A percentile compares a stretch with the other conserved stretches of the same genome.
phyloP scores from a whole-genome alignment of 768 basidiomycete genomes.

The Rickenella mellea region DNA sequence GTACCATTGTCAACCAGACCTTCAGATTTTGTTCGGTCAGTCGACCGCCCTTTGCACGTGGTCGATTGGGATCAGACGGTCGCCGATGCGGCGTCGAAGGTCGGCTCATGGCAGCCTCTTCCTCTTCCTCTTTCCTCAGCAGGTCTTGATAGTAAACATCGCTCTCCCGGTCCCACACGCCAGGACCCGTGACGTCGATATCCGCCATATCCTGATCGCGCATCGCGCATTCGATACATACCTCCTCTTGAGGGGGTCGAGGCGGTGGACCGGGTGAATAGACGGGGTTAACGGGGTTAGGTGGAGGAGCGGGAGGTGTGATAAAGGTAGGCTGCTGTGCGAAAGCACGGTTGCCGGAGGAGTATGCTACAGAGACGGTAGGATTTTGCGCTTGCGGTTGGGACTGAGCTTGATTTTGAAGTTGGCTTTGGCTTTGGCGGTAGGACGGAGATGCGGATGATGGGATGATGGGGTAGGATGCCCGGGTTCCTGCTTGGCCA shows the following conservation, averaged over 20 bases:
- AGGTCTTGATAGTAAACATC: constrained; percentile 78
- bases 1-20: constrained; percentile 69
- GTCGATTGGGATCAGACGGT: constrained; percentile 38
- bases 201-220: constrained; percentile 97
- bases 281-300: constrained; percentile 42
- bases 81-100: not conserved
- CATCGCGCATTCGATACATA: constrained; percentile 97
- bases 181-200: constrained; percentile 77
- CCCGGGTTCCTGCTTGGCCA: constrained; percentile 18
- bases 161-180: constrained; percentile 87
- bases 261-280: constrained; percentile 44
- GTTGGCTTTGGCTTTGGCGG: not conserved
- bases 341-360: constrained; percentile 56
- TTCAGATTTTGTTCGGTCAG: constrained; percentile 73
- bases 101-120: constrained; percentile 28
- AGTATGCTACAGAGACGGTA: constrained; percentile 48
- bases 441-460: constrained; percentile 26
- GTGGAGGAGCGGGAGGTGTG: constrained; percentile 41
- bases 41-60: constrained; percentile 54
- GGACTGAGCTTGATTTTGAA: constrained; percentile 28
- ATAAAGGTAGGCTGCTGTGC: constrained; percentile 75
- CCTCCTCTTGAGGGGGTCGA: constrained; percentile 50
- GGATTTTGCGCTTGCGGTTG: constrained; percentile 36
- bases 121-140: constrained; percentile 59
- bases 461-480: constrained; percentile 41